Evolutionary conservation across 371 early-diverging fungal genomes (phyloP), one percentile per base, ranked within the genome.

Genomic region (Amoeboaphelidium protococcarum): DNA sequence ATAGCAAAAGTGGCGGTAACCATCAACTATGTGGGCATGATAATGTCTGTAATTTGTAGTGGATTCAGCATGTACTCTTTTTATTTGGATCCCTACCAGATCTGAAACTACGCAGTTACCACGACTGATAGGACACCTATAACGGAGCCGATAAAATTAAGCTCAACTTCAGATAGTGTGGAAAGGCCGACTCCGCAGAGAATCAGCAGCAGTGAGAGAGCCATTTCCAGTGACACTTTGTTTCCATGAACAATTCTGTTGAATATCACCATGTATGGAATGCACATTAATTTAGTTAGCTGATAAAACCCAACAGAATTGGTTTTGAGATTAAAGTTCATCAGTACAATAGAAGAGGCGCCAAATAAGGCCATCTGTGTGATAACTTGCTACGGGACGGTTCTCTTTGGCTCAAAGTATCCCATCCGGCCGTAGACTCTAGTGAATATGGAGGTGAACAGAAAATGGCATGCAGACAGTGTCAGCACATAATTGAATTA

Each of bases 291-390:
- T 25, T 43, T 43, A 10, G 44, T 23, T 13, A 43, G 4, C 44
- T 43, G 44, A n/a, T 43, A 43, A 25, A 43, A 43, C 13, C 44
- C 44, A 22, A 43, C 16, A 10, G 44, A 43, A 25, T 43, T 43
- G 44, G 10, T 23, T 13, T 22, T 25, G 10, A 43, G 44, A 25
- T 43, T 43, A 25, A 43, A n/a, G 16, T 43, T 43, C 44, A 43
- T 43, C 6, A 43, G n/a, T 13, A 43, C 44, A 22, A 43, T 25
- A 25, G 44, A 43, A 25, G 10, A 31, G 37, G 37, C 16, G 10
- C 37, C 37, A 31, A 31, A 31, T 31, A 31, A 16, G 16, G 37
- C 37, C 37, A 31, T 31, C 16, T 31, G 6, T 10, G 16, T 10
- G 37, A 31, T 6, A 31, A 31, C 37, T 31, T 6, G 37, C 6